phyloP scores from a whole-genome alignment of 2,329 filamentous ascomycete genomes.

The Metarhizium album region DNA sequence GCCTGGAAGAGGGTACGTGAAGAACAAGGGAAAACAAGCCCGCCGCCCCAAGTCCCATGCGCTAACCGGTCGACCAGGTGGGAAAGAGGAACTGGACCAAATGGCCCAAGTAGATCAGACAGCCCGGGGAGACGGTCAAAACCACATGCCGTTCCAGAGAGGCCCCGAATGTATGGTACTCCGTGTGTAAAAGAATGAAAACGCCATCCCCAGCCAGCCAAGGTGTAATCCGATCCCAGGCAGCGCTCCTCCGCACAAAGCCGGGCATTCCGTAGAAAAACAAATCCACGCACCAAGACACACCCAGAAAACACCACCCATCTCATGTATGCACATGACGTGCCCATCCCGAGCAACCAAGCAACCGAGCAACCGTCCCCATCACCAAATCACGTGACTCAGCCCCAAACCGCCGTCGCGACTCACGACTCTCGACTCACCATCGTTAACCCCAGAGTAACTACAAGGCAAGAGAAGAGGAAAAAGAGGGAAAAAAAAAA shows the following conservation, averaged over 20 bases:
- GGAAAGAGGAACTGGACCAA: constrained; percentile 46
- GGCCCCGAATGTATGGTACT: constrained; percentile 21
- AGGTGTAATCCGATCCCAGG: no score
- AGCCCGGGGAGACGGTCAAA: neutral
- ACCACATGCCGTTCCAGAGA: neutral
- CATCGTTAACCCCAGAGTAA: neutral
- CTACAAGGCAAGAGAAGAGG: neutral
- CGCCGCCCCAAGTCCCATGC: neutral
- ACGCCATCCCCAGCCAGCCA: neutral
- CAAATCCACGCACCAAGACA: no score
- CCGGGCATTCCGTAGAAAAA: no score
- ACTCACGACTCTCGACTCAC: no score
- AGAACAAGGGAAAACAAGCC: neutral
- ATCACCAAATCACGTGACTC: constrained; percentile 8
- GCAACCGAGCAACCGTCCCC: no score
- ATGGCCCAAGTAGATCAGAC: constrained; percentile 40
- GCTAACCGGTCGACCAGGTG: constrained; percentile 32
- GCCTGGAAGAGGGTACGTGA: constrained; percentile 82
- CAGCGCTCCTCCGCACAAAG: no score
- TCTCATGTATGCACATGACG: no score
- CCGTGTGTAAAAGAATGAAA: constrained; percentile 15
- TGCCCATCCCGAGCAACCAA: no score
- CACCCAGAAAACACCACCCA: no score
- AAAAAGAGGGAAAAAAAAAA: neutral
- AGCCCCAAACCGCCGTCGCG: neutral